phyloP scores from a whole-genome alignment of 148 eudicot species.

The Diospyros lotus region DNA sequence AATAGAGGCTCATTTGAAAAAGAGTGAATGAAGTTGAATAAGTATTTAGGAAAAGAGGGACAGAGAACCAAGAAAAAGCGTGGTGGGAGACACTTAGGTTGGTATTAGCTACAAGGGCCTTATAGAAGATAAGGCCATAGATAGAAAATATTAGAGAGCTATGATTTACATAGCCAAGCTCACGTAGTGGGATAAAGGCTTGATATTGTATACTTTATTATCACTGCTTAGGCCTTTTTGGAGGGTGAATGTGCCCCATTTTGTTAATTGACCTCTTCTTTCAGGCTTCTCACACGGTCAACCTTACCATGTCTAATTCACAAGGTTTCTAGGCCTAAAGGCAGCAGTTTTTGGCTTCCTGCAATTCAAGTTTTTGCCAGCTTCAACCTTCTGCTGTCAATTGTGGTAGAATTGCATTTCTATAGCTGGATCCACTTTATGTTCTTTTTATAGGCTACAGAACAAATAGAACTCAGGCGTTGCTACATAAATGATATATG shows the following conservation, averaged over 20 bases:
- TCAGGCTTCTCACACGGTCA: conserved; percentile 65
- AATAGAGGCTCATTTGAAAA: too few relatives aligned
- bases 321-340: conserved; percentile 65
- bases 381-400: conserved; percentile 59
- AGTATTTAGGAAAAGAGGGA: too few relatives aligned
- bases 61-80: too few relatives aligned
- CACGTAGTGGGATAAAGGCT: too few relatives aligned
- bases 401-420: conserved; percentile 47
- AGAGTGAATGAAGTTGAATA: too few relatives aligned
- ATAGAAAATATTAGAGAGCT: too few relatives aligned
- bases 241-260: not conserved
- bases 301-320: conserved; percentile 50
- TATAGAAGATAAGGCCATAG: too few relatives aligned
- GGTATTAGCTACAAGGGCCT: too few relatives aligned
- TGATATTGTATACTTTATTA: too few relatives aligned
- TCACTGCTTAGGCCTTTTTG: not conserved
- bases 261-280: conserved; percentile 11
- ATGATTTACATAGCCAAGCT: too few relatives aligned
- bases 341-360: conserved; percentile 84
- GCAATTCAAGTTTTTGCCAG: conserved; percentile 70
- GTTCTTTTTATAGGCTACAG: not conserved
- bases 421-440: conserved; percentile 2
- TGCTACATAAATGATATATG: conserved; percentile 10
- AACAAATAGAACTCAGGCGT: not conserved
- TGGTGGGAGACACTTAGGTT: too few relatives aligned